Evolutionary conservation across 169 alveolate species (phyloP).

Genomic region (Babesia divergens): DNA sequence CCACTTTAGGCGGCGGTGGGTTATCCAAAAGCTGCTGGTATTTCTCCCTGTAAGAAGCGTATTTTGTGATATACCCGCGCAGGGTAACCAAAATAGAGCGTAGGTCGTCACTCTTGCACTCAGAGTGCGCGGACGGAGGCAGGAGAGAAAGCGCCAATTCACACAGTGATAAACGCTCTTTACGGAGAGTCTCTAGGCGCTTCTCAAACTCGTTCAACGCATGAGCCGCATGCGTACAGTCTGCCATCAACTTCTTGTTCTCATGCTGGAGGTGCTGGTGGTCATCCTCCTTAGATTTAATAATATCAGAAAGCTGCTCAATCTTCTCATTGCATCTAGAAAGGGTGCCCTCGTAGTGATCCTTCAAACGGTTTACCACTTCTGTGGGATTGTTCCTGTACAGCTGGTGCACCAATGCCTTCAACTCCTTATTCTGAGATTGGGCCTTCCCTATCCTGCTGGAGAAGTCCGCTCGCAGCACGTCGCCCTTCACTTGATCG

Average conservation of each 20-base stretch:
- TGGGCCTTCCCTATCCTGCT: not conserved
- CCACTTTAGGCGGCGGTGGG: slow-evolving; percentile 34
- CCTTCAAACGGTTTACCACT: slow-evolving; percentile 3
- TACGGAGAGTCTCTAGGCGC: not conserved
- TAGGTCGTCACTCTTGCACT: slow-evolving; percentile 20
- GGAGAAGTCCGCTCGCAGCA: slow-evolving; percentile 8
- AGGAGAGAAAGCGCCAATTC: slow-evolving; percentile 20
- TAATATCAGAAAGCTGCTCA: slow-evolving; percentile 2
- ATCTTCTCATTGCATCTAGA: not conserved
- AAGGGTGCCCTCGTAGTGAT: slow-evolving; percentile 10
- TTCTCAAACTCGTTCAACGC: slow-evolving; percentile 40
- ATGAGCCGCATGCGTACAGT: slow-evolving; percentile 45
- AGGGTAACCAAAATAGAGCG: not conserved
- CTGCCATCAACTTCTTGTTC: slow-evolving; percentile 43
- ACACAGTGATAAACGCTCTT: slow-evolving; percentile 31
- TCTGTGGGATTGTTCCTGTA: slow-evolving; percentile 10
- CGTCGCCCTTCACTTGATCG: not conserved
- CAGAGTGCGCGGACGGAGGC: slow-evolving; percentile 27
- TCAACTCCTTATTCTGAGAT: slow-evolving; percentile 16
- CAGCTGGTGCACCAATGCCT: not conserved
- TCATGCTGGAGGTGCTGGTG: slow-evolving; percentile 19
- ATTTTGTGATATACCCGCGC: not conserved
- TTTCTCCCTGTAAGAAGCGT: not conserved
- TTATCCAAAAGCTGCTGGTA: slow-evolving; percentile 26
- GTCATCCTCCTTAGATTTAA: slow-evolving; percentile 15